Evolutionary conservation across 306 rosid genomes (phyloP).

Genomic region (Lathyrus aphaca): DNA sequence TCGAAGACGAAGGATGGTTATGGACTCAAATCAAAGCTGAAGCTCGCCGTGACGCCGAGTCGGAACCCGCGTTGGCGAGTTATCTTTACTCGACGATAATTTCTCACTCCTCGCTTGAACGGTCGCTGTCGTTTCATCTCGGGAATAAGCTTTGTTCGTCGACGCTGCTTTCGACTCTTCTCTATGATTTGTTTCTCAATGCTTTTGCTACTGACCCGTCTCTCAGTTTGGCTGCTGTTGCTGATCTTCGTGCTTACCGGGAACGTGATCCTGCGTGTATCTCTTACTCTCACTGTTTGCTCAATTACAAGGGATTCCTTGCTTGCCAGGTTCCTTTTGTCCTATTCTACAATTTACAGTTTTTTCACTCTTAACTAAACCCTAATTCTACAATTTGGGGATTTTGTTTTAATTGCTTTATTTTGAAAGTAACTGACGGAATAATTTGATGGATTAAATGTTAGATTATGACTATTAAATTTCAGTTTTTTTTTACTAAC

Average conservation of each 20-base stretch:
- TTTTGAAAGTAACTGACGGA: background rate
- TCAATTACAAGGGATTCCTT: slow-evolving; percentile 89
- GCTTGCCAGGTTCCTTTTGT: slow-evolving; percentile 68
- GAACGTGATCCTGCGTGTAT: slow-evolving; percentile 88
- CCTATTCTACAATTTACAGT: background rate
- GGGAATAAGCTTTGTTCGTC: slow-evolving; percentile 95
- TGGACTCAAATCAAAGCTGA: slow-evolving; percentile 87
- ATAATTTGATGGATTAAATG: background rate
- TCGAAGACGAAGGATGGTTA: slow-evolving; percentile 63
- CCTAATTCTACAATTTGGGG: slow-evolving; percentile 8
- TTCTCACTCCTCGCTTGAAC: slow-evolving; percentile 75
- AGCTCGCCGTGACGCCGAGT: slow-evolving; percentile 85
- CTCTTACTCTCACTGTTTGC: slow-evolving; percentile 89
- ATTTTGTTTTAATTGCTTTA: background rate
- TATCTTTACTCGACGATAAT: slow-evolving; percentile 90
- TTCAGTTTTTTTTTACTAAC: background rate
- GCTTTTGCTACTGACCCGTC: slow-evolving; percentile 68
- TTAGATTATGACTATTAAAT: background rate
- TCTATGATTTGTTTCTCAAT: slow-evolving; percentile 82
- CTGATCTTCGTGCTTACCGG: slow-evolving; percentile 79
- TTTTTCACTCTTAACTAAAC: background rate
- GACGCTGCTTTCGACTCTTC: slow-evolving; percentile 88
- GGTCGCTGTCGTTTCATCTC: slow-evolving; percentile 81
- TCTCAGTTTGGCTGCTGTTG: slow-evolving; percentile 71
- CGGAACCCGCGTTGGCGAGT: slow-evolving; percentile 93